Evolutionary conservation across 345 rosid genomes (phyloP), one percentile per base, ranked within the genome.

Genomic region (Syzygium aromaticum): DNA sequence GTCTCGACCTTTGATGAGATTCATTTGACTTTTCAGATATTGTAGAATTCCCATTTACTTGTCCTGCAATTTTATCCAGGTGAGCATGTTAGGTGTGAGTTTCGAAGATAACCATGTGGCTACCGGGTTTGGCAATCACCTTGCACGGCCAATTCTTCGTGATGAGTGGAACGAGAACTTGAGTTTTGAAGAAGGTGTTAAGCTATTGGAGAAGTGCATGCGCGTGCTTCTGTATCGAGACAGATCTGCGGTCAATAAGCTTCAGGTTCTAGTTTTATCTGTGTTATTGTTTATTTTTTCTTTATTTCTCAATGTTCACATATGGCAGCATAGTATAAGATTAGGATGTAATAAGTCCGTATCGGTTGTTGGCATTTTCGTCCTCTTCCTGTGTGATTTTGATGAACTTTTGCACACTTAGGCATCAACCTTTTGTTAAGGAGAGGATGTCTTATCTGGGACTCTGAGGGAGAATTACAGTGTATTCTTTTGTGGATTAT

Each of bases 191-290:
- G 99, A 96, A 77, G 99, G 95, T 84, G 98, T 98, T 59, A 94
- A 93, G 88, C 88, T 98, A 61, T 91, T 98, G 89, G 99, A 98
- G 96, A 96, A 96, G 85, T 96, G 99, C 90, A 96, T 98, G 98
- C 98, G 97, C 28, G 95, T 96, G 64, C 97, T 96, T 86, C 92
- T 98, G 43, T 96, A 96, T 93, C 98, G 99, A 63, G 99, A 98
- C 88, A 93, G 96, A 89, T 95, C 98, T 88, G 98, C 99, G 46
- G 92, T 96, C 86, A 98, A 98, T 92, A 96, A 98, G 95, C 89
- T 95, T 89, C 98, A 96, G 99, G 99, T 92, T 23, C 15, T 84
- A 19, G 52, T 87, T 85, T 53, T 59, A 23, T 49, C 25, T 77
- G 54, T 63, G 38, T 80, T n/a, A 25, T 86, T 1, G 1, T 23